Evolutionary conservation across 352 stramenopile genomes (phyloP), one percentile per base, ranked within the genome.

Genomic region (Globisporangium mamillatum): DNA sequence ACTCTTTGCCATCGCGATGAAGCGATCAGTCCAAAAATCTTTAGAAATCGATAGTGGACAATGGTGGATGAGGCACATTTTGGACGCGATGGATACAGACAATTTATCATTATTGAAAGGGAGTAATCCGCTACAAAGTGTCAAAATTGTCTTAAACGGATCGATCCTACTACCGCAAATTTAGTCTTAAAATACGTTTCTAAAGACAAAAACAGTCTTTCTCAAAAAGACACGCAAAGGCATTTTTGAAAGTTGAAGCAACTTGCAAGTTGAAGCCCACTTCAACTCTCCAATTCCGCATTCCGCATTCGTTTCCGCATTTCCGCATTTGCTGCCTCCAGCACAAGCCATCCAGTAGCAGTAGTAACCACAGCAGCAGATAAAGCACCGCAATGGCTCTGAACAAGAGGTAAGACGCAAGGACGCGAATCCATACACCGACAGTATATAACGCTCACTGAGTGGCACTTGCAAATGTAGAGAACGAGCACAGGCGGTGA

Each of bases 401-500:
- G 8, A 36, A 34, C 24, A 70, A 70, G 27, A 60, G 64, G 64
- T 70, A 66, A 66, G 32, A 66, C 5, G 1, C 22, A 10, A 36
- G 12, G 12, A 58, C n/a, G 25, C 12, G 4, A 6, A n/a, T 32
- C 24, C 24, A 58, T 32, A 14, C 25, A 36, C 4, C 24, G 7
- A 6, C 14, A 16, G 24, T 4, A 32, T 65, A 27, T 36, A 29
- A n/a, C 38, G 10, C 34, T 41, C 34, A 67, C 46, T 5, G 12
- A 9, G 24, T 36, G 18, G 4, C 16, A 68, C 34, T 25, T 25
- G 14, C 54, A 18, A 18, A 36, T 16, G n/a, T 46, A 61, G 27
- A 81, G 72, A 70, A 41, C 24, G 68, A 82, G 52, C 25, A 3
- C 32, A 70, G 32, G 69, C 72, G 27, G 41, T 16, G 20, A 54